Conservation (phyloP, 2,329 filamentous ascomycete species). For the Colletotrichum siamense region DNA sequence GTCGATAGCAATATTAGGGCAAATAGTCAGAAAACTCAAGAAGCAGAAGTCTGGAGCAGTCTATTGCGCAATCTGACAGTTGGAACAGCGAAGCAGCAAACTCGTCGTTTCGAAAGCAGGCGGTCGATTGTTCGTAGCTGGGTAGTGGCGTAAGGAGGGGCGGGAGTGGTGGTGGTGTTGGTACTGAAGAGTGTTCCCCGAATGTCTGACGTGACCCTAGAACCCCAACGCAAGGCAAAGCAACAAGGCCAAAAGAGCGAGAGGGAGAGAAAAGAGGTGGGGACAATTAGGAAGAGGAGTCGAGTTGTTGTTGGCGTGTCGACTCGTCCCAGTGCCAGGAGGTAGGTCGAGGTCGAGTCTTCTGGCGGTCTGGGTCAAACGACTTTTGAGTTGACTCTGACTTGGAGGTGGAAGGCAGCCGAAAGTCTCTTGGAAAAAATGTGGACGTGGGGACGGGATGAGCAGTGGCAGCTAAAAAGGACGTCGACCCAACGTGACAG, state of each 20-base stretch:
- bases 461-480: slow-evolving; percentile 17
- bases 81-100: neutral
- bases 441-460: slow-evolving; percentile 20
- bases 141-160: slow-evolving; percentile 9
- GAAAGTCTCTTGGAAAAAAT: slow-evolving; percentile 21
- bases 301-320: neutral
- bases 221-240: slow-evolving; percentile 9
- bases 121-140: neutral
- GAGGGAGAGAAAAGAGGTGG: neutral
- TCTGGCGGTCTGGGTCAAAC: slow-evolving; percentile 1
- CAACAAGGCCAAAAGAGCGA: slow-evolving; percentile 4
- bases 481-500: slow-evolving; percentile 22
- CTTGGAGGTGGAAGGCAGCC: slow-evolving; percentile 10
- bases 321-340: neutral
- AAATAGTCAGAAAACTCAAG: slow-evolving; percentile 16
- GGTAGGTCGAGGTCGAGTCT: slow-evolving; percentile 5
- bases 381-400: slow-evolving; percentile 7
- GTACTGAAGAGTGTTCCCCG: neutral
- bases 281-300: neutral
- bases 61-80: neutral
- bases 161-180: neutral
- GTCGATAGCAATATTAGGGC: slow-evolving; percentile 20
- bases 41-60: neutral
- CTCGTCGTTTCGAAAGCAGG: neutral
- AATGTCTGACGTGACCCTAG: slow-evolving; percentile 13